Evolutionary conservation across 2,329 filamentous ascomycete genomes (phyloP).

Genomic region (Colletotrichum gigasporum): DNA sequence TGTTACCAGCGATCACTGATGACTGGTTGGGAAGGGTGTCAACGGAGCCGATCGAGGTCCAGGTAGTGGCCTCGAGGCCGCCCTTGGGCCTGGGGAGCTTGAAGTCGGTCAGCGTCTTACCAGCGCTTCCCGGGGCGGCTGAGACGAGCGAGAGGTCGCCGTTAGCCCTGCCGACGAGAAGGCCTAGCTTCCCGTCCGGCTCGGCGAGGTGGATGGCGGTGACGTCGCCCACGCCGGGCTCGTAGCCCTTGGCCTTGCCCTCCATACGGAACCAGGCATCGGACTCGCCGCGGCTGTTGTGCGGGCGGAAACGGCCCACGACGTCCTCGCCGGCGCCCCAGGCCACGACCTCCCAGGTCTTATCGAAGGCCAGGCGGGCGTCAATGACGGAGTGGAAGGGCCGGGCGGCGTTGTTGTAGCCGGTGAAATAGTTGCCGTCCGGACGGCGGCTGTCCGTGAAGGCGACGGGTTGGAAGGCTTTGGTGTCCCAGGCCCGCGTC

Average conservation of each 20-base stretch:
- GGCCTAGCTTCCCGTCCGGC: conserved; percentile 39
- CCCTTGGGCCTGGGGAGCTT: conserved; percentile 39
- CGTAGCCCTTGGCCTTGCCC: conserved; percentile 51
- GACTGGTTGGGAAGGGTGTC: conserved; percentile 22
- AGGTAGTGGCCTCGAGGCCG: conserved; percentile 41
- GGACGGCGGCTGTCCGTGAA: conserved; percentile 39
- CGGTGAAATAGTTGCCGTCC: conserved; percentile 29
- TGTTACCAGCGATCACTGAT: conserved; percentile 29
- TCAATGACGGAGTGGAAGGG: conserved; percentile 59
- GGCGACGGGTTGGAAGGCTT: conserved; percentile 44
- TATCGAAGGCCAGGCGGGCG: conserved; percentile 47
- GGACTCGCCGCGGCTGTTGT: conserved; percentile 30
- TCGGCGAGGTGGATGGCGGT: conserved; percentile 57
- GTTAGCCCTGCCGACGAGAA: conserved; percentile 60
- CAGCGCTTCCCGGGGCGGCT: conserved; percentile 43
- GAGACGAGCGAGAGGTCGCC: conserved; percentile 58
- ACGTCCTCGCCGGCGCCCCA: conserved; percentile 64
- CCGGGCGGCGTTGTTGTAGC: conserved; percentile 20
- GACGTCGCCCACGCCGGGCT: conserved; percentile 58
- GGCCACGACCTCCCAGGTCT: conserved; percentile 56
- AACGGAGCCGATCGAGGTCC: conserved; percentile 31
- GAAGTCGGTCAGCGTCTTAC: conserved; percentile 37
- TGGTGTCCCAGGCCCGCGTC: conserved; percentile 62
- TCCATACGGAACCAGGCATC: conserved; percentile 37
- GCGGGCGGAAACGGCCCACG: conserved; percentile 50